Conservation (phyloP, 306 rosid species). For the Cucurbita pepo region DNA sequence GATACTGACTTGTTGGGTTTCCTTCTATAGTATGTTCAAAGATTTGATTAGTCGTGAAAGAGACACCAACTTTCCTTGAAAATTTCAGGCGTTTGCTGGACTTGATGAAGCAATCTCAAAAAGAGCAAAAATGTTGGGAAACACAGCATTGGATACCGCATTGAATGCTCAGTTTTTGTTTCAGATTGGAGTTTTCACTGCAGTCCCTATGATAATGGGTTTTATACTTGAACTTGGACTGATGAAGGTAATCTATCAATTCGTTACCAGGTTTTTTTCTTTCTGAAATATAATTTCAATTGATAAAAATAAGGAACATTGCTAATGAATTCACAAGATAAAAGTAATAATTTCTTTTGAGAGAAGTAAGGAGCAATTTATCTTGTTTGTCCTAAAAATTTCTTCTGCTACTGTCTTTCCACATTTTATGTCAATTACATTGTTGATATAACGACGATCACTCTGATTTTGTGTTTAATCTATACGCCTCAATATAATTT, state of each 20-base stretch:
- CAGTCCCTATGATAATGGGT: conserved; percentile 87
- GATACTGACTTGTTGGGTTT: neutral
- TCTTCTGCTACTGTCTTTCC: neutral
- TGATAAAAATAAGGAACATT: neutral
- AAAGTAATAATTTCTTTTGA: too few species aligned
- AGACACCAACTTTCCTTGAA: neutral
- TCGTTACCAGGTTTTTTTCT: neutral
- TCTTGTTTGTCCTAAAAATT: neutral
- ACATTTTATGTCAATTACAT: neutral
- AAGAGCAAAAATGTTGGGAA: conserved; percentile 44
- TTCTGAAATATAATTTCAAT: neutral
- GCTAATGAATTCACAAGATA: too few species aligned
- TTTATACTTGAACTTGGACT: conserved; percentile 88
- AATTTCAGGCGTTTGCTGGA: conserved; percentile 81
- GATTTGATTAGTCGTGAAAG: neutral
- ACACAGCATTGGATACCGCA: conserved; percentile 72
- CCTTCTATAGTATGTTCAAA: neutral
- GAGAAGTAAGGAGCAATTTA: neutral
- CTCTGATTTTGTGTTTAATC: neutral
- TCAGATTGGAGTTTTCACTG: conserved; percentile 93
- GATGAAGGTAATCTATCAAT: conserved; percentile 47
- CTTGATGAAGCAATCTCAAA: conserved; percentile 46
- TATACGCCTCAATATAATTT: neutral
- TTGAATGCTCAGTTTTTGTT: conserved; percentile 92
- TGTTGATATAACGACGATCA: neutral